Conservation (phyloP, 2,329 filamentous ascomycete genomes). For the Botryotinia convoluta region DNA sequence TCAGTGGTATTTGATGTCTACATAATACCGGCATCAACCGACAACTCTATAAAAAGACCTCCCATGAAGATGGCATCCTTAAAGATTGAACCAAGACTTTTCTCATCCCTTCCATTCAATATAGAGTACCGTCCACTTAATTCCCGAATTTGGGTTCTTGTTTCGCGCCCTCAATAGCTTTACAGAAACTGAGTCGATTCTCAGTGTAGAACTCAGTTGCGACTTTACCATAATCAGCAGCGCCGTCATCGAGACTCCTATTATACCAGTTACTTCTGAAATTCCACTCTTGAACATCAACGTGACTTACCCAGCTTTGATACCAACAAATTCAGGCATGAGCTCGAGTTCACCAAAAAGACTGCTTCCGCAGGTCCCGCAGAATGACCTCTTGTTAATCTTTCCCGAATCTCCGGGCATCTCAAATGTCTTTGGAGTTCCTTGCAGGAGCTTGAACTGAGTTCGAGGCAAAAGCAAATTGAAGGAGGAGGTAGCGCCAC, state of each 20-base stretch:
- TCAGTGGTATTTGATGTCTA: too few relatives aligned
- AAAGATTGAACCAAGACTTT: neutral
- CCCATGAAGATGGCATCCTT: neutral
- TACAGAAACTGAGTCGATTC: slow-evolving; percentile 47
- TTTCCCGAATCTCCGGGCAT: slow-evolving; percentile 50
- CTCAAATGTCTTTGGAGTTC: slow-evolving; percentile 49
- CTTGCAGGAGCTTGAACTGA: slow-evolving; percentile 49
- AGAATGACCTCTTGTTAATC: slow-evolving; percentile 56
- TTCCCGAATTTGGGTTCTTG: slow-evolving; percentile 41
- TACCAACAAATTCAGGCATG: slow-evolving; percentile 49
- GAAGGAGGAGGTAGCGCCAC: slow-evolving; percentile 50
- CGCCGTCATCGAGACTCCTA: slow-evolving; percentile 43
- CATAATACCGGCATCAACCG: neutral
- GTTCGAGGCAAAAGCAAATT: slow-evolving; percentile 50
- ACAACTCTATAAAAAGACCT: neutral
- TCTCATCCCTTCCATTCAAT: neutral
- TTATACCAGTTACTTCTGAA: neutral
- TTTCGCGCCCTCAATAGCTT: slow-evolving; percentile 45
- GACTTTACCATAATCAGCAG: slow-evolving; percentile 43
- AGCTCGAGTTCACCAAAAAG: slow-evolving; percentile 53
- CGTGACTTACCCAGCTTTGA: slow-evolving; percentile 48
- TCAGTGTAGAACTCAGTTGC: slow-evolving; percentile 53
- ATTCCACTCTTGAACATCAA: neutral
- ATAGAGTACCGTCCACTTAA: neutral
- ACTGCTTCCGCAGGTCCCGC: slow-evolving; percentile 49